Conservation (phyloP, 2,329 filamentous ascomycete genomes). For the Arachnopeziza araneosa region DNA sequence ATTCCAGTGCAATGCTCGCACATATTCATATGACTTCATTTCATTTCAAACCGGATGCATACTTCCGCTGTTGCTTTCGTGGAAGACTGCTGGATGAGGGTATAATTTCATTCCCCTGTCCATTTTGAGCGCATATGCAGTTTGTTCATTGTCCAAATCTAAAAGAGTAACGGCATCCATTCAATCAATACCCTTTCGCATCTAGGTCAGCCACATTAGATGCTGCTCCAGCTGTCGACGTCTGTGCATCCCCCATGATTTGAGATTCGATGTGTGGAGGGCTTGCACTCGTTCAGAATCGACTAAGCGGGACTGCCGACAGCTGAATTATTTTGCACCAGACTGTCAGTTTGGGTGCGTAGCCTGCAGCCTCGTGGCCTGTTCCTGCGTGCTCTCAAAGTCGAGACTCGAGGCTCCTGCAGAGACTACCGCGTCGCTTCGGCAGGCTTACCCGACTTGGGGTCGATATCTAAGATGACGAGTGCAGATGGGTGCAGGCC, state of each 20-base stretch:
- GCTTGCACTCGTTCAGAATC: background rate
- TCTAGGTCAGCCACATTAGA: background rate
- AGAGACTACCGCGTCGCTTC: background rate
- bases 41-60: too few species aligned
- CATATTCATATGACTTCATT: too few species aligned
- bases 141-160: too few species aligned
- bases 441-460: background rate
- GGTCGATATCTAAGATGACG: background rate
- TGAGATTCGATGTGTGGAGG: background rate
- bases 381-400: background rate
- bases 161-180: background rate
- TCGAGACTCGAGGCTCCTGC: background rate
- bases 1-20: too few species aligned
- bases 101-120: too few species aligned
- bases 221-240: background rate
- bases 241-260: background rate
- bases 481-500: background rate
- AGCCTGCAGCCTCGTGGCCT: background rate
- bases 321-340: background rate
- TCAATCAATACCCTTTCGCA: background rate
- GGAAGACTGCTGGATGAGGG: too few species aligned
- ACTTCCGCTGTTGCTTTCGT: too few species aligned
- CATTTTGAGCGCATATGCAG: too few species aligned
- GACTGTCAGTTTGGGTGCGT: background rate
- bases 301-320: background rate